A percentile compares a stretch with the other conserved stretches of the same genome.
Evolutionary conservation across 208 protist genomes (phyloP).

Genomic region (Herpetomonas tarakana): DNA sequence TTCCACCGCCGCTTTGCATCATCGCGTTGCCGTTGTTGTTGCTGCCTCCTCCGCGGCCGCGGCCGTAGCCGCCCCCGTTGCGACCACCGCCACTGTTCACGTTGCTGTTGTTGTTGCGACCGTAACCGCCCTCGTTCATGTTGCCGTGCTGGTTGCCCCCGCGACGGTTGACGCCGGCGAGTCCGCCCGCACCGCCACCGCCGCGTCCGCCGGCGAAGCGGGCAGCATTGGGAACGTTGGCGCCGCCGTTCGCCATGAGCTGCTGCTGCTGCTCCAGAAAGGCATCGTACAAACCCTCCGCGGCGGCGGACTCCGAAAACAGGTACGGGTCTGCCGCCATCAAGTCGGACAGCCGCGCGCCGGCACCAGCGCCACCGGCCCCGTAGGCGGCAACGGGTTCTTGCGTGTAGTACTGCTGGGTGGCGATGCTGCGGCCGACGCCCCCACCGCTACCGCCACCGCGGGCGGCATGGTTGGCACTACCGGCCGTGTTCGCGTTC

Average conservation of each 20-base stretch:
- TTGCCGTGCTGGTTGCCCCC: conserved; percentile 25
- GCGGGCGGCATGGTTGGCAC: conserved; percentile 14
- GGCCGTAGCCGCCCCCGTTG: conserved; percentile 16
- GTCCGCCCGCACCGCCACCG: conserved; percentile 16
- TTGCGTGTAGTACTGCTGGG: conserved; percentile 89
- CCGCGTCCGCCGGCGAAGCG: conserved; percentile 5
- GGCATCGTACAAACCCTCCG: background rate
- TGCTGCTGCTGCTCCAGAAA: background rate
- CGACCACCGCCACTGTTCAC: conserved; percentile 16
- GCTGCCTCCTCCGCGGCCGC: conserved; percentile 22
- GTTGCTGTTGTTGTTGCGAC: conserved; percentile 13
- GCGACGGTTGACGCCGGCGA: conserved; percentile 2
- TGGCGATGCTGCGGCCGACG: conserved; percentile 42
- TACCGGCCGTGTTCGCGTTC: conserved; percentile 6
- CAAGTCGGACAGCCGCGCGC: conserved; percentile 5
- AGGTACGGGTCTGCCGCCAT: background rate
- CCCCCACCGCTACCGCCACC: conserved; percentile 9
- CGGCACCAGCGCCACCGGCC: background rate
- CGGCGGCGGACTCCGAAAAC: background rate
- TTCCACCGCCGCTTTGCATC: conserved; percentile 10
- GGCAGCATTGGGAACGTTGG: conserved; percentile 12
- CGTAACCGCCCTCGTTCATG: conserved; percentile 16
- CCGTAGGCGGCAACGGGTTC: conserved; percentile 72
- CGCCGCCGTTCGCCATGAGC: background rate
- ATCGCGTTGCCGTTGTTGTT: background rate